These are phyloP conservation scores for Isoetes taiwanensis DNA, from an alignment of 75 land plant species.

Conservation along the genomic window DNA sequence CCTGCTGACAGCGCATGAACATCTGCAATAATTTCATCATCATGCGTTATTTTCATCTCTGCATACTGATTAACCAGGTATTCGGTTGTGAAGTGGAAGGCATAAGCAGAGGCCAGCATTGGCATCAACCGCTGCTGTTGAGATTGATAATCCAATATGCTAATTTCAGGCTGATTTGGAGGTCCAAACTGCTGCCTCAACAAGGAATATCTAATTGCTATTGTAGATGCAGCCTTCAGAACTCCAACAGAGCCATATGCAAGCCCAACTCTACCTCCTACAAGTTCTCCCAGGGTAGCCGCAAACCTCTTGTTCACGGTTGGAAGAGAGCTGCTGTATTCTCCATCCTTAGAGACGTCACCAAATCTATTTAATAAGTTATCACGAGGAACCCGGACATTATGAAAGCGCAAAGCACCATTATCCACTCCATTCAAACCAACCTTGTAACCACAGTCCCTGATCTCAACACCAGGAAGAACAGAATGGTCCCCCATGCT, in stretches of 20 bases:
- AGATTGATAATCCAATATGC: constrained; percentile 90
- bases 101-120: constrained; percentile 90
- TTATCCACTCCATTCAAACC: constrained; percentile 97
- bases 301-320: constrained; percentile 87
- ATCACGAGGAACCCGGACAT: constrained; percentile 84
- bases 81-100: constrained; percentile 75
- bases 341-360: constrained; percentile 89
- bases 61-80: constrained; percentile 55
- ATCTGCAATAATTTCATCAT: constrained; percentile 75
- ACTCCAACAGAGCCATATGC: constrained; percentile 82
- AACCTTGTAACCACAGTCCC: constrained; percentile 89
- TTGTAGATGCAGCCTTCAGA: constrained; percentile 60
- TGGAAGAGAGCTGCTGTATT: constrained; percentile 69
- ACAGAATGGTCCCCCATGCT: constrained; percentile 56
- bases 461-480: constrained; percentile 87
- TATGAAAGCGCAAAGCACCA: constrained; percentile 66
- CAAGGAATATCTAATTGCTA: constrained; percentile 77
- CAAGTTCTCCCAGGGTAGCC: constrained; percentile 92
- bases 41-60: constrained; percentile 84
- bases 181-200: constrained; percentile 96
- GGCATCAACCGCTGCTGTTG: constrained; percentile 96
- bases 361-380: constrained; percentile 92
- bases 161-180: constrained; percentile 78
- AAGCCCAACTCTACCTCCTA: constrained; percentile 92
- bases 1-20: constrained; percentile 94